Percentiles rank a stretch among this genome's conserved stretches.
Evolutionary conservation across 768 basidiomycete species (phyloP).

Genomic region (Trichaptum fuscoviolaceum): DNA sequence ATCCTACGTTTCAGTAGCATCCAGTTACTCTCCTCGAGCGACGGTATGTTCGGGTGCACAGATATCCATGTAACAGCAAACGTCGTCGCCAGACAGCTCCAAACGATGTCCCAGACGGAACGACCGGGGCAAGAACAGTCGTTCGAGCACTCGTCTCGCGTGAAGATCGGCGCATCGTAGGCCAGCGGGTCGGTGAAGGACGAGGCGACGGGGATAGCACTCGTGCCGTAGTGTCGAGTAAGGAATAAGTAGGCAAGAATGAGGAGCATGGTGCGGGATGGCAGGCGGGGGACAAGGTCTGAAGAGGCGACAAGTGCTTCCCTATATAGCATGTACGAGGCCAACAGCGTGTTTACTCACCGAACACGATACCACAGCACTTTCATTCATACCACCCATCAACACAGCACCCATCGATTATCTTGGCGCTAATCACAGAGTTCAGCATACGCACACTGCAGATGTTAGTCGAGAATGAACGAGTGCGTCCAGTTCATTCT

Average conservation of each 20-base stretch:
- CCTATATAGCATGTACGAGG: no score
- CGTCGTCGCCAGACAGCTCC: constrained; percentile 23
- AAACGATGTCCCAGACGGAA: constrained; percentile 17
- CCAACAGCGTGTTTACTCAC: no score
- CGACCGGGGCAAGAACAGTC: not conserved
- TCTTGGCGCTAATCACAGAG: no score
- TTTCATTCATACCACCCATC: no score
- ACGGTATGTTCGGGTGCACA: constrained; percentile 27
- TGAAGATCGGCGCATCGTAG: not conserved
- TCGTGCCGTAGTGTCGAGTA: not conserved
- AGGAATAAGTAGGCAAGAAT: not conserved
- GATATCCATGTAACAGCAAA: constrained; percentile 26
- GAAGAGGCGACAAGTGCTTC: no score
- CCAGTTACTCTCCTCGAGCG: constrained; percentile 11
- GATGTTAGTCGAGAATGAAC: no score
- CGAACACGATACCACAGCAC: no score
- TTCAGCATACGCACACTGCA: no score
- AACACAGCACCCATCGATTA: no score
- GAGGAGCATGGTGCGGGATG: not conserved
- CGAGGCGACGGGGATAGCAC: not conserved
- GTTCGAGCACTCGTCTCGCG: not conserved
- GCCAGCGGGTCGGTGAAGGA: not conserved
- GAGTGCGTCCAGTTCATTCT: no score
- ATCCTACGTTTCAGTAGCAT: constrained; percentile 11
- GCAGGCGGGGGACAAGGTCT: no score